Conservation (phyloP, 2,329 filamentous ascomycete genomes). For the Epicoccum nigrum region DNA sequence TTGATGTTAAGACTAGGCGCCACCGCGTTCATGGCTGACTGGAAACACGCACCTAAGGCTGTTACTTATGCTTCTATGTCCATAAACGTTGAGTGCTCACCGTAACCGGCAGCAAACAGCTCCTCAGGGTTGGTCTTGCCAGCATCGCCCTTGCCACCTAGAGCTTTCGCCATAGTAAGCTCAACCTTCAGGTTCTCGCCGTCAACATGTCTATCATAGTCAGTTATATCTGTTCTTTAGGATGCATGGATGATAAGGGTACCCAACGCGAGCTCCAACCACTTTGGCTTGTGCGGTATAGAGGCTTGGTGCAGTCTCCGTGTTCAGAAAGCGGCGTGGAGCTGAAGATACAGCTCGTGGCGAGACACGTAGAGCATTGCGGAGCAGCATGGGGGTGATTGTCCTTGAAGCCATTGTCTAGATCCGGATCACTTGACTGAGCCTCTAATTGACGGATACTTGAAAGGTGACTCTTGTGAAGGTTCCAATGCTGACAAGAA, state of each 20-base stretch:
- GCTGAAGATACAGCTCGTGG: not conserved
- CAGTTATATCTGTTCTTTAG: not conserved
- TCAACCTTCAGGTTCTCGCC: conserved; percentile 47
- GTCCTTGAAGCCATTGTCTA: conserved; percentile 24
- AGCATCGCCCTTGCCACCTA: conserved; percentile 51
- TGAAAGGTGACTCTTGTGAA: too few relatives aligned
- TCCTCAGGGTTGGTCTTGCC: conserved; percentile 55
- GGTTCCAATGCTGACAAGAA: too few relatives aligned
- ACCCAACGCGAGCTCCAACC: conserved; percentile 48
- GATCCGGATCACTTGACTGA: not conserved
- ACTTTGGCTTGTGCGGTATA: conserved; percentile 50
- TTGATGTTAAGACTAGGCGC: conserved; percentile 50
- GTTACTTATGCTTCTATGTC: not conserved
- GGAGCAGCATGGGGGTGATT: conserved; percentile 19
- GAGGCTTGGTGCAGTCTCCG: conserved; percentile 48
- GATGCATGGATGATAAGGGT: not conserved
- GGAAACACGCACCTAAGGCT: conserved; percentile 49
- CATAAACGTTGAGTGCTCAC: conserved; percentile 12
- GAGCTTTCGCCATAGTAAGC: conserved; percentile 53
- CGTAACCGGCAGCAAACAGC: conserved; percentile 56
- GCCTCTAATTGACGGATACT: not conserved
- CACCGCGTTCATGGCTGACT: conserved; percentile 55
- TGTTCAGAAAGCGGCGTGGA: conserved; percentile 46
- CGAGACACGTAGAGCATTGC: conserved; percentile 18
- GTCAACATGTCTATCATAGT: conserved; percentile 35